Conservation (phyloP, 2,329 filamentous ascomycete species). For the Fusarium burgessii region DNA sequence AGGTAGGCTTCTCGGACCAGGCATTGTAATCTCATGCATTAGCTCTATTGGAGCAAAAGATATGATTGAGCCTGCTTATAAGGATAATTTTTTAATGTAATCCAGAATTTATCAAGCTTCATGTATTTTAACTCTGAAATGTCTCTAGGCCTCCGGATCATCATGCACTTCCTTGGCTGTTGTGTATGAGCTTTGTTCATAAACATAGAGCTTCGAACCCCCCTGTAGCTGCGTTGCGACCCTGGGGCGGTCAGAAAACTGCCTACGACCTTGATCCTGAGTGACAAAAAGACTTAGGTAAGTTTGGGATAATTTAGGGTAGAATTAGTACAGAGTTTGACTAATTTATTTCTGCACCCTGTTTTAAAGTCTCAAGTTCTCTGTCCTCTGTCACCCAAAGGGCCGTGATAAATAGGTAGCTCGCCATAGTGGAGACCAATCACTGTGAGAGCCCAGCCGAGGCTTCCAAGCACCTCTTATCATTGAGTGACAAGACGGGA, state of each 20-base stretch:
- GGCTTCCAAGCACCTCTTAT: slow-evolving; percentile 19
- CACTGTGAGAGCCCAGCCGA: slow-evolving; percentile 10
- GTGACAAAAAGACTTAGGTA: too few relatives aligned
- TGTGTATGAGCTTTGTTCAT: background rate
- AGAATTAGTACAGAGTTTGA: too few relatives aligned
- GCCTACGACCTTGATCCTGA: too few relatives aligned
- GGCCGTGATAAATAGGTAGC: background rate
- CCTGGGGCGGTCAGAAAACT: too few relatives aligned
- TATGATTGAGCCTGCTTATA: background rate
- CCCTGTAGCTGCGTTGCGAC: background rate
- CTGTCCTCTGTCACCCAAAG: too few relatives aligned
- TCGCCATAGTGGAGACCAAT: slow-evolving; percentile 32
- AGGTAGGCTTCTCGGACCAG: background rate
- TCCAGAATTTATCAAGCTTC: too few relatives aligned
- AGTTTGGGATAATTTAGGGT: too few relatives aligned
- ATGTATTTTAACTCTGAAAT: too few relatives aligned
- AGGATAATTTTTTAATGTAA: background rate
- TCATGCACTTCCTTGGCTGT: background rate
- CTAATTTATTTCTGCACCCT: too few relatives aligned
- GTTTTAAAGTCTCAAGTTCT: too few relatives aligned
- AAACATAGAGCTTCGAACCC: background rate
- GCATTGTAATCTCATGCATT: background rate
- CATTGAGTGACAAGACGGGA: slow-evolving; percentile 11
- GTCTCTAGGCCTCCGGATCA: too few relatives aligned
- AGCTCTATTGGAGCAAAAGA: background rate